Conservation (phyloP, 345 rosid species). For the Raphanus raphanistrum region DNA sequence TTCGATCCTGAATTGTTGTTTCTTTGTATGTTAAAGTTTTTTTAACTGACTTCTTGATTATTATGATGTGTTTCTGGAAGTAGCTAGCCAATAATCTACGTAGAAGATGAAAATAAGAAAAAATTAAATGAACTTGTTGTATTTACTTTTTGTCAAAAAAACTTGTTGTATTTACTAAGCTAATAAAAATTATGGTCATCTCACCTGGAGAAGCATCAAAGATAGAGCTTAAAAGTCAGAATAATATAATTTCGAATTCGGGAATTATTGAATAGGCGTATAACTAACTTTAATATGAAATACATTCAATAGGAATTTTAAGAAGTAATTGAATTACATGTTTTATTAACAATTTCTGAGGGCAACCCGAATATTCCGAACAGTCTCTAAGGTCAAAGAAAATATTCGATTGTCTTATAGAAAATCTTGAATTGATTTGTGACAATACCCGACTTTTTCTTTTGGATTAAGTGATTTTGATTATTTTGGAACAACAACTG, state of each 20-base stretch:
- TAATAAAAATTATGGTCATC: neutral
- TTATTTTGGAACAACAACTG: neutral
- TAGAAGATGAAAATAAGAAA: neutral
- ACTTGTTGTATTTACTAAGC: neutral
- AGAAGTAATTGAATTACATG: neutral
- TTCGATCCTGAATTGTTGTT: neutral
- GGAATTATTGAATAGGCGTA: too few species aligned
- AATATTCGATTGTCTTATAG: neutral
- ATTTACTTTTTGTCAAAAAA: neutral
- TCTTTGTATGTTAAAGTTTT: neutral
- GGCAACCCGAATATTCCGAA: neutral
- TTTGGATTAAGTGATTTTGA: neutral
- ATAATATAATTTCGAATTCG: too few species aligned
- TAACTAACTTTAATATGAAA: too few species aligned
- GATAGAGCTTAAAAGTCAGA: neutral
- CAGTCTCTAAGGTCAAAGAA: constrained; percentile 21
- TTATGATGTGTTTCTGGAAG: neutral
- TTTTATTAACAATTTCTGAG: neutral
- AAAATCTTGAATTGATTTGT: constrained; percentile 17
- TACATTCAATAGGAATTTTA: too few species aligned
- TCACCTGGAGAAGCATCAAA: neutral
- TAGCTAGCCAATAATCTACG: neutral
- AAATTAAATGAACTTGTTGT: neutral
- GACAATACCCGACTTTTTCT: neutral
- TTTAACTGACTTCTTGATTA: neutral